A percentile compares a stretch with the other conserved stretches of the same genome.
These are phyloP conservation scores for Linanthus parryae DNA, from an alignment of 148 eudicot genomes.

Conservation along the genomic window DNA sequence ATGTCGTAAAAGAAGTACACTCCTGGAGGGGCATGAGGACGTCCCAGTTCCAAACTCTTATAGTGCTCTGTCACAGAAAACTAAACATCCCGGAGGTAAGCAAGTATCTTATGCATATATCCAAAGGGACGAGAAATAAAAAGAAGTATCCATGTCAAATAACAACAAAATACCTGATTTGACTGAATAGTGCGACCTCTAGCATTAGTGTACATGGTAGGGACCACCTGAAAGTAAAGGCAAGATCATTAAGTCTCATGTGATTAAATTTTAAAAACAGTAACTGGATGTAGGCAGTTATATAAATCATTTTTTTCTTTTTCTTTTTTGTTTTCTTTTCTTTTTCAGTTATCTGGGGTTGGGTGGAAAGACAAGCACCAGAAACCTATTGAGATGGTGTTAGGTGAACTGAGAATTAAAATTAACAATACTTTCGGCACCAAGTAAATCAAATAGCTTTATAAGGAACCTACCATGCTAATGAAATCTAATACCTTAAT, in stretches of 20 bases:
- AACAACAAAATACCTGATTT: conserved; percentile 58
- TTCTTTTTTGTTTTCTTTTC: too few relatives aligned
- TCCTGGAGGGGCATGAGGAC: conserved; percentile 53
- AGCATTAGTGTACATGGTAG: conserved; percentile 62
- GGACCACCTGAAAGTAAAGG: conserved; percentile 69
- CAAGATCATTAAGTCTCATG: neutral
- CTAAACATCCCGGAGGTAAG: conserved; percentile 26
- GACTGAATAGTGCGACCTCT: conserved; percentile 51
- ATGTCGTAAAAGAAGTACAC: conserved; percentile 88
- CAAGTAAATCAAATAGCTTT: too few relatives aligned
- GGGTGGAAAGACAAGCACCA: too few relatives aligned
- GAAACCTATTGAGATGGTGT: too few relatives aligned
- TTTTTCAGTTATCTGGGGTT: too few relatives aligned
- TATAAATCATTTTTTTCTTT: too few relatives aligned
- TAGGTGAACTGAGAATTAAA: too few relatives aligned
- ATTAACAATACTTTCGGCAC: too few relatives aligned
- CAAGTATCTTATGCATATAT: neutral
- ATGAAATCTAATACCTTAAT: too few relatives aligned
- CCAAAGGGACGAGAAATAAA: neutral
- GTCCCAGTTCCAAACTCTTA: conserved; percentile 50
- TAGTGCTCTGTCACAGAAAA: conserved; percentile 92
- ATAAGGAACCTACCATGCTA: too few relatives aligned
- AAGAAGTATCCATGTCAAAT: conserved; percentile 10
- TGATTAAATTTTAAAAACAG: neutral
- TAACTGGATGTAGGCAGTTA: neutral